A percentile compares a stretch with the other conserved stretches of the same genome.
Evolutionary conservation across 805 yeast genomes (phyloP).

Genomic region (Candida ascalaphidarum): DNA sequence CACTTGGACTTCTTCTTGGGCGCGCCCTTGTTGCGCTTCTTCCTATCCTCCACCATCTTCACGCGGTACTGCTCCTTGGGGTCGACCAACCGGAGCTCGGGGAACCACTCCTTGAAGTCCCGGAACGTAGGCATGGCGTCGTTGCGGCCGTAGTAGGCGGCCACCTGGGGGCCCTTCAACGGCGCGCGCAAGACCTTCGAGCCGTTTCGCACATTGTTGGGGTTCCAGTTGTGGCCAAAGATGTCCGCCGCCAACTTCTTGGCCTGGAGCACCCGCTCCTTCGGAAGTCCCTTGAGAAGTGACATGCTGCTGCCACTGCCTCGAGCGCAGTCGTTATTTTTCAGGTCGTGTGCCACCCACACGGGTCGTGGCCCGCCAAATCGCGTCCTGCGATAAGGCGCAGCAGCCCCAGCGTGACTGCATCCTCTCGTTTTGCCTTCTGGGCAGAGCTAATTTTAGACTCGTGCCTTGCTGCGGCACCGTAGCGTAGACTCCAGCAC

Average conservation of each 20-base stretch:
- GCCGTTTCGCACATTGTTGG: slow-evolving; percentile 60
- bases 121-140: slow-evolving; percentile 57
- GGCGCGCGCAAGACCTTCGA: slow-evolving; percentile 59
- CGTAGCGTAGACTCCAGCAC: too few relatives aligned
- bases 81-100: slow-evolving; percentile 45
- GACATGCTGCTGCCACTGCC: too few relatives aligned
- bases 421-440: too few relatives aligned
- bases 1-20: slow-evolving; percentile 55
- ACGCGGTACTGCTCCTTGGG: slow-evolving; percentile 66
- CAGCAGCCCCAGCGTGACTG: too few relatives aligned
- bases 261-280: slow-evolving; percentile 44
- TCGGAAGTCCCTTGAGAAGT: slow-evolving; percentile 19
- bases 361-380: too few relatives aligned
- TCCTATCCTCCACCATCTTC: slow-evolving; percentile 52
- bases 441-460: too few relatives aligned
- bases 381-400: too few relatives aligned
- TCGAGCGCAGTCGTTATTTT: too few relatives aligned
- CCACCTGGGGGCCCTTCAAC: slow-evolving; percentile 64
- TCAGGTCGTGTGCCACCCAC: too few relatives aligned
- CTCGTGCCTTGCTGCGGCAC: too few relatives aligned
- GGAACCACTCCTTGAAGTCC: slow-evolving; percentile 48
- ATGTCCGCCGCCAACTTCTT: slow-evolving; percentile 55
- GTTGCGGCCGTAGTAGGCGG: slow-evolving; percentile 62
- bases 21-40: slow-evolving; percentile 85
- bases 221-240: slow-evolving; percentile 67